A percentile compares a stretch with the other conserved stretches of the same genome.
Evolutionary conservation across 1,284 basidiomycete genomes (phyloP).

Genomic region (Serendipita sp.): DNA sequence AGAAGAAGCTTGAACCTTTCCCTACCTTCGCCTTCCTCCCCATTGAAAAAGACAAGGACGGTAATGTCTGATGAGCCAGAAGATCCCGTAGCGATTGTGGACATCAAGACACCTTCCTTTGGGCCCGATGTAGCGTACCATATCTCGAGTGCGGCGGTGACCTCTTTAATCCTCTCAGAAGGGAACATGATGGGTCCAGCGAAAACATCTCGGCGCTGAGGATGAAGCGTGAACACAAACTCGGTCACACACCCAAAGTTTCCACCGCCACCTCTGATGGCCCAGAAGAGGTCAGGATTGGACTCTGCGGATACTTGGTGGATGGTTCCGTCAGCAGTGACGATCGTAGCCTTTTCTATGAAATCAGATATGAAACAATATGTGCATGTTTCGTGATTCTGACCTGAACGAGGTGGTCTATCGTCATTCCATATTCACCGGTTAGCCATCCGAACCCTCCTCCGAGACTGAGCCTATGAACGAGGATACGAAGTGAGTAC

Average conservation of each 20-base stretch:
- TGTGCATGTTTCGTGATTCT: too few species aligned
- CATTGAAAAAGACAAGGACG: constrained; percentile 33
- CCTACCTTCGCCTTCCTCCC: constrained; percentile 32
- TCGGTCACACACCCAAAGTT: constrained; percentile 47
- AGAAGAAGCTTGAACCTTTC: constrained; percentile 30
- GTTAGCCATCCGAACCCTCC: constrained; percentile 46
- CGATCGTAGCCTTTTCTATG: constrained; percentile 30
- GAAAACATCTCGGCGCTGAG: constrained; percentile 32
- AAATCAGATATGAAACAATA: too few species aligned
- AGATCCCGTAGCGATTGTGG: constrained; percentile 20
- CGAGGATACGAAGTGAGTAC: not conserved
- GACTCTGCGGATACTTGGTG: constrained; percentile 28
- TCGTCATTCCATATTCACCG: constrained; percentile 33
- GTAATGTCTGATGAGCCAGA: not conserved
- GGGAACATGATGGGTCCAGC: constrained; percentile 28
- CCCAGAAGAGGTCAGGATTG: constrained; percentile 44
- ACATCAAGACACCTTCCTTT: constrained; percentile 26
- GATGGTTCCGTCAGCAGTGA: constrained; percentile 35
- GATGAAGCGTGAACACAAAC: constrained; percentile 36
- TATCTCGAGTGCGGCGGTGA: constrained; percentile 24
- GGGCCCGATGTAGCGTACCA: constrained; percentile 21
- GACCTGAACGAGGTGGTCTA: constrained; percentile 35
- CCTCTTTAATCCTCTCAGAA: constrained; percentile 20
- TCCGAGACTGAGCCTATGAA: constrained; percentile 34
- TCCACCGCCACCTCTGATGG: constrained; percentile 38